phyloP scores from a whole-genome alignment of 176 grass and related monocot genomes.

The Hordeum marinum region DNA sequence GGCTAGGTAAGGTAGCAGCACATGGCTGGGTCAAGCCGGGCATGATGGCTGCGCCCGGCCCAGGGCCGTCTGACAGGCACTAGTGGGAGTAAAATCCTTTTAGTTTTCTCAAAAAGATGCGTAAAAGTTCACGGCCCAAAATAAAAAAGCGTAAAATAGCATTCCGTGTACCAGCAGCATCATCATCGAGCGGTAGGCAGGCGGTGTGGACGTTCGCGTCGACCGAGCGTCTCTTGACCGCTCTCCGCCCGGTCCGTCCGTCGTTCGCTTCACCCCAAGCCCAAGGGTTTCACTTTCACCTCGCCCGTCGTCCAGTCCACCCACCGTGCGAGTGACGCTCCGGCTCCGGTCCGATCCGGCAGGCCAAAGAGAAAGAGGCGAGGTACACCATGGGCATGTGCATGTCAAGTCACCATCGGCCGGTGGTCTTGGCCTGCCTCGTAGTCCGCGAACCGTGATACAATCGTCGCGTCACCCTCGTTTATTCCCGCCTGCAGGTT shows the following conservation, averaged over 20 bases:
- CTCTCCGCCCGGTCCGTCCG: neutral
- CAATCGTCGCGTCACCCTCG: neutral
- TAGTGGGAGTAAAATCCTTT: neutral
- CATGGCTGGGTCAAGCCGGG: neutral
- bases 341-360: neutral
- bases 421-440: neutral
- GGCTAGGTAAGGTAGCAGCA: neutral
- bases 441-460: neutral
- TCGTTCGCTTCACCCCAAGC: neutral
- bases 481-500: neutral
- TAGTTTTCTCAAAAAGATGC: too few relatives aligned
- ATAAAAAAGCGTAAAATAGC: too few relatives aligned
- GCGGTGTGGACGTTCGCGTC: neutral
- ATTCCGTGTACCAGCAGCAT: neutral
- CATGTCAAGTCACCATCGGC: neutral
- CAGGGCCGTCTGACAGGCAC: neutral
- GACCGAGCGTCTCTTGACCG: neutral
- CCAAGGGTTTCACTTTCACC: neutral
- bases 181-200: neutral
- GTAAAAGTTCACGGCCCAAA: too few relatives aligned
- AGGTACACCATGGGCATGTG: neutral
- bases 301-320: neutral
- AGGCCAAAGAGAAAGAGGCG: neutral
- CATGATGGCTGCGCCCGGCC: neutral
- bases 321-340: neutral